Conservation (phyloP, 2,329 filamentous ascomycete genomes). For the Aureobasidium sp. region DNA sequence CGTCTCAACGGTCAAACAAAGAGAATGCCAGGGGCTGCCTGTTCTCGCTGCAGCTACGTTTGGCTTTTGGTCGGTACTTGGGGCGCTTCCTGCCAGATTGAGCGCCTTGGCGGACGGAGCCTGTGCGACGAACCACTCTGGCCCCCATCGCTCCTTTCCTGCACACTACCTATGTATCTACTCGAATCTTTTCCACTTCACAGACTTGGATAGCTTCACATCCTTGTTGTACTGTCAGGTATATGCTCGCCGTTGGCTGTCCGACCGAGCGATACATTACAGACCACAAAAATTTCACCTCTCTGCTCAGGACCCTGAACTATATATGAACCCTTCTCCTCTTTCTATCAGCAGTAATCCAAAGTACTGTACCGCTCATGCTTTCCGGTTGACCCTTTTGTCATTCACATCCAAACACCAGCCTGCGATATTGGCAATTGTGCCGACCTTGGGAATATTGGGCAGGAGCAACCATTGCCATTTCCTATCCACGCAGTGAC, state of each 20-base stretch:
- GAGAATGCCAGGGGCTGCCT: background rate
- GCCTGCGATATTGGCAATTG: too few species aligned
- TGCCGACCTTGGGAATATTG: too few species aligned
- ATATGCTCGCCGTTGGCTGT: background rate
- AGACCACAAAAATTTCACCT: background rate
- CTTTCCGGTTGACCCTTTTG: background rate
- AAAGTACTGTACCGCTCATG: background rate
- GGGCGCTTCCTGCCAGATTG: slow-evolving; percentile 7
- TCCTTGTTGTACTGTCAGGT: too few species aligned
- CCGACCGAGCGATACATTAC: background rate
- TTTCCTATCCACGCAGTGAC: background rate
- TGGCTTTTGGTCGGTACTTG: background rate
- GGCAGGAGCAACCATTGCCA: background rate
- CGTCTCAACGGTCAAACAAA: background rate
- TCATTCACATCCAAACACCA: background rate
- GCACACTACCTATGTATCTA: background rate
- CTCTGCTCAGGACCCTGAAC: background rate
- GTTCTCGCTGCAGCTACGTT: slow-evolving; percentile 10
- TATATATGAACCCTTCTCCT: background rate
- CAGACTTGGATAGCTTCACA: background rate
- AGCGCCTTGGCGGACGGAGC: background rate
- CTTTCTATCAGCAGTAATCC: background rate
- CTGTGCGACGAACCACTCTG: background rate
- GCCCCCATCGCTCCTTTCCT: background rate
- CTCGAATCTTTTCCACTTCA: background rate